phyloP scores from a whole-genome alignment of 2,329 filamentous ascomycete genomes.

The Scytalidium lignicola region DNA sequence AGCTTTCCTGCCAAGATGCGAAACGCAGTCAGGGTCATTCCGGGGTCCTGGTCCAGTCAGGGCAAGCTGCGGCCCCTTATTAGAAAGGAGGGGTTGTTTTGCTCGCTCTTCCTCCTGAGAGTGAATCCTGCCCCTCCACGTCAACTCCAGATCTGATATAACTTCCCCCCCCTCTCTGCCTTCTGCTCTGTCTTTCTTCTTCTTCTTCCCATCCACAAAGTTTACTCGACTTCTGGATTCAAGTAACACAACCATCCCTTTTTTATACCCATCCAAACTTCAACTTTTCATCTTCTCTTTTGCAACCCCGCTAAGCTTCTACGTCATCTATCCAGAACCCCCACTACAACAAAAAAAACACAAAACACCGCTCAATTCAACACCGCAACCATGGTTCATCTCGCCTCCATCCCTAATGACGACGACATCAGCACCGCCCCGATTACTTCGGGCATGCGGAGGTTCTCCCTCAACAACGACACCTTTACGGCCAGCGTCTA shows the following conservation, averaged over 20 bases:
- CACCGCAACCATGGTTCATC: conserved; percentile 40
- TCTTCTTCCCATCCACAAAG: background rate
- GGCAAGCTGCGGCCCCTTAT: background rate
- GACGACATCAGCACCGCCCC: conserved; percentile 12
- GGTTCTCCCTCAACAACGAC: conserved; percentile 30
- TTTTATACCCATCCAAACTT: no score
- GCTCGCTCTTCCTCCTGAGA: background rate
- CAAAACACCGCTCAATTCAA: background rate
- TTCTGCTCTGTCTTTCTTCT: background rate
- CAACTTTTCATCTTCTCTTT: background rate
- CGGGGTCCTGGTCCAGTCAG: background rate
- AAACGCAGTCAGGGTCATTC: background rate
- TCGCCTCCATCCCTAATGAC: conserved; percentile 34
- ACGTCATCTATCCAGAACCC: background rate
- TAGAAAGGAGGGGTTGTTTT: no score
- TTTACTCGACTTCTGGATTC: no score
- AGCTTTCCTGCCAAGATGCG: background rate
- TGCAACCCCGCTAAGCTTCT: background rate
- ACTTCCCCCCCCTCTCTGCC: background rate
- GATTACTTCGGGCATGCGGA: conserved; percentile 37
- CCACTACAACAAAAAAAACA: background rate
- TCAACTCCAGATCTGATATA: background rate
- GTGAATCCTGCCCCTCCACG: background rate
- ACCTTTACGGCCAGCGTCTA: conserved; percentile 54
- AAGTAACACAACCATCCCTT: no score